A percentile compares a stretch with the other conserved stretches of the same genome.
These are phyloP conservation scores for Allium fistulosum DNA, from an alignment of 106 monocot genomes.

Conservation along the genomic window DNA sequence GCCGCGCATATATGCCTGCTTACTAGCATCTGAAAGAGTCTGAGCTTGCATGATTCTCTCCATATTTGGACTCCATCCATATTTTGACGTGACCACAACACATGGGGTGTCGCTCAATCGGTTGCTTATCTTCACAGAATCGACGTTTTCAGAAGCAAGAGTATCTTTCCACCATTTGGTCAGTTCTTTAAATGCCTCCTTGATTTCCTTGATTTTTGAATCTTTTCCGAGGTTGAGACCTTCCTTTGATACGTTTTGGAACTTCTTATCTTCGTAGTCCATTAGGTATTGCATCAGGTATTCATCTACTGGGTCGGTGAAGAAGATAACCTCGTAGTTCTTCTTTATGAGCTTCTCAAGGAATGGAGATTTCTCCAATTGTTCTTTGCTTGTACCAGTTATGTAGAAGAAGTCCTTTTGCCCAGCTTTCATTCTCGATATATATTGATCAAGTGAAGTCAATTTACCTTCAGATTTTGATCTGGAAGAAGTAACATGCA, in stretches of 20 bases:
- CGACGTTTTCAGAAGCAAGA: conserved; percentile 71
- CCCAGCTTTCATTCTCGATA: conserved; percentile 92
- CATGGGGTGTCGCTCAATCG: conserved; percentile 84
- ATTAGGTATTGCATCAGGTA: conserved; percentile 99
- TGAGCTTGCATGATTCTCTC: conserved; percentile 99
- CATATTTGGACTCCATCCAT: conserved; percentile 97
- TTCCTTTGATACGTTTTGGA: conserved; percentile 98
- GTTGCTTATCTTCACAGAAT: conserved; percentile 92
- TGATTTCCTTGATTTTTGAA: conserved; percentile 82
- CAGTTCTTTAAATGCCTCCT: conserved; percentile 88
- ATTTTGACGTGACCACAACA: conserved; percentile 88
- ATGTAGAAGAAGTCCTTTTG: conserved; percentile 98
- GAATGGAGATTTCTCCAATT: conserved; percentile 97
- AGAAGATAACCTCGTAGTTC: conserved; percentile 98
- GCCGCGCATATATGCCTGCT: conserved; percentile 88
- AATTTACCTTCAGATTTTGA: conserved; percentile 93
- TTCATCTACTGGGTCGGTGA: conserved; percentile 95
- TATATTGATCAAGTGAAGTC: conserved; percentile 82
- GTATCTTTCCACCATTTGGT: conserved; percentile 91
- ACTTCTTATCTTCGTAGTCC: conserved; percentile 97
- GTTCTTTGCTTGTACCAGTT: conserved; percentile 93
- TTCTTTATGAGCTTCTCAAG: conserved; percentile 92
- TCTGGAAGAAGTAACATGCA: conserved; percentile 28
- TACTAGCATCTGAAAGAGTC: conserved; percentile 71
- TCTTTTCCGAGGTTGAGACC: conserved; percentile 91